Base-by-base conservation (phyloP, 305 asterid species). In the Striga hermonthica region DNA sequence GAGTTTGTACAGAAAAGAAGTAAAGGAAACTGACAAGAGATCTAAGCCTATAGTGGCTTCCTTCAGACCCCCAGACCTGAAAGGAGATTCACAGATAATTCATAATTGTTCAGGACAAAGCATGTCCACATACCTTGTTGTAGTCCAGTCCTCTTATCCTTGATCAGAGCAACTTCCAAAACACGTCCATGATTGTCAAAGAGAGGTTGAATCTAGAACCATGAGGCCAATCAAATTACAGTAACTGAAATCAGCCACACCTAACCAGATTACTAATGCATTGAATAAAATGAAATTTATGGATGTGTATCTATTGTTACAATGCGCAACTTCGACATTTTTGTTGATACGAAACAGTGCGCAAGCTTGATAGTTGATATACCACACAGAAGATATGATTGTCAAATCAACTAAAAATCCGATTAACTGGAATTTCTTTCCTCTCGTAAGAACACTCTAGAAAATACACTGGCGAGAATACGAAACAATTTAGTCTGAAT, bases 91-190 rank as follows among this genome's bases (percentile, higher is more conserved):
- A 39, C 72, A 76, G 43, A 63, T 61, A 73, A 65, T 76, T 67
- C 62, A 72, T 57, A 71, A 38, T 47, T 34, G 69, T 2, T 64
- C 57, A 57, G 70, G 62, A 60, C 45, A 60, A 31, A 41, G 53
- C 62, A 69, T 37, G 61, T 57, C 59, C 54, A 79, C 92, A 77
- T 82, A 93, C 99, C 99, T 93, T 93, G 99, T 66, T 87, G 99
- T 66, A 81, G 90, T 54, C 97, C 99, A 50, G 97, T 90, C 77
- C 89, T 86, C 86, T 83, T 93, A 76, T 93, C 97, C 83, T 80
- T 90, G 73, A 93, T 93, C 79, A 90, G 71, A 75, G 97, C 99
- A 75, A 93, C 96, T 82, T 93, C 99, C 65, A 93, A 63, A 71
- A 93, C 97, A 15, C 45, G 76, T 59, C 99, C 99, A 60, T 93